phyloP scores from a whole-genome alignment of 2,329 filamentous ascomycete species.

The Diaporthe velutina region DNA sequence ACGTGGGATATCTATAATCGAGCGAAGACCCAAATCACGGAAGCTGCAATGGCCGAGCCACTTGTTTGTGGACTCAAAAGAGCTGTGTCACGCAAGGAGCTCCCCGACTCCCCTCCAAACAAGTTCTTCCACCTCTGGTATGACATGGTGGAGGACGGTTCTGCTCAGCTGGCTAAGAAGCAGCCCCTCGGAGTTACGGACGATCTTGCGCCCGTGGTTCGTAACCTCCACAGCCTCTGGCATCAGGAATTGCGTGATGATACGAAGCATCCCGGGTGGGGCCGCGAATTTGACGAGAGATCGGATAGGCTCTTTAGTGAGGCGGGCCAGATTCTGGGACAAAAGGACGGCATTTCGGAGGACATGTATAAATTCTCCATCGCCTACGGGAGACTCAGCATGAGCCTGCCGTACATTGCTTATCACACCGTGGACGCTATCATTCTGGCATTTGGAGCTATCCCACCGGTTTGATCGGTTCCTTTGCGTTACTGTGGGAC shows the following conservation, averaged over 20 bases:
- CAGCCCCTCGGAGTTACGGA: conserved; percentile 27
- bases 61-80: conserved; percentile 13
- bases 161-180: conserved; percentile 19
- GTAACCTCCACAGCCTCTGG: conserved; percentile 22
- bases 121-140: conserved; percentile 30
- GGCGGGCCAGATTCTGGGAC: background rate
- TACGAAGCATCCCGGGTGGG: conserved; percentile 28
- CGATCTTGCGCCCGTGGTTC: conserved; percentile 18
- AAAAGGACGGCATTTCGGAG: conserved; percentile 6
- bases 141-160: conserved; percentile 30
- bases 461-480: background rate
- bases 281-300: background rate
- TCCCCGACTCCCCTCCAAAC: background rate
- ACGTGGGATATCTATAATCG: conserved; percentile 16
- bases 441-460: conserved; percentile 25
- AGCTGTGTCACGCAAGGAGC: background rate
- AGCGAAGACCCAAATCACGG: conserved; percentile 13
- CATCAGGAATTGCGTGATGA: conserved; percentile 27
- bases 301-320: conserved; percentile 25
- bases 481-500: too few relatives aligned
- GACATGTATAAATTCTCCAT: conserved; percentile 28
- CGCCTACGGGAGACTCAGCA: conserved; percentile 28
- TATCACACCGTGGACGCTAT: conserved; percentile 33
- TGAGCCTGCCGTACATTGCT: conserved; percentile 29
- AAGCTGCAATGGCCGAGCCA: conserved; percentile 9